These are phyloP conservation scores for Macroventuria anomochaeta DNA, from an alignment of 2,329 filamentous ascomycete genomes.

Conservation along the genomic window DNA sequence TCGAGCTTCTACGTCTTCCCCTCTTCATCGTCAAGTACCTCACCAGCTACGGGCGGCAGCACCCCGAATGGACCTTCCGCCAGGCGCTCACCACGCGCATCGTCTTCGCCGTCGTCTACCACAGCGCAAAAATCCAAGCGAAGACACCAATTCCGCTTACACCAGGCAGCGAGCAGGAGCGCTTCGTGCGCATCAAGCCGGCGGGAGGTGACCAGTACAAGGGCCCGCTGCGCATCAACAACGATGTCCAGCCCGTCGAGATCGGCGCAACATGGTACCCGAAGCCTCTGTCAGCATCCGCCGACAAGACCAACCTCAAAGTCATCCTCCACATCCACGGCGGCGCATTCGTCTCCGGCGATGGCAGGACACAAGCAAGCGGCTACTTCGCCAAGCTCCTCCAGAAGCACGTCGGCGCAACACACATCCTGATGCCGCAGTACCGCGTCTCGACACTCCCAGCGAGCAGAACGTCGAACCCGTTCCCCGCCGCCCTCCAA, in stretches of 20 bases:
- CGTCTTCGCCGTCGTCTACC: slow-evolving; percentile 42
- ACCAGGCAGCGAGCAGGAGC: slow-evolving; percentile 49
- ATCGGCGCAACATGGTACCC: slow-evolving; percentile 56
- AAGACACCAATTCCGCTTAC: slow-evolving; percentile 42
- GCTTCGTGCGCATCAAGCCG: slow-evolving; percentile 46
- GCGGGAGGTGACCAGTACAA: slow-evolving; percentile 31
- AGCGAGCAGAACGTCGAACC: slow-evolving; percentile 42
- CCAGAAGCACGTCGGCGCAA: slow-evolving; percentile 46
- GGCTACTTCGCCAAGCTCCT: slow-evolving; percentile 43
- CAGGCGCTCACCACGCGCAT: slow-evolving; percentile 49
- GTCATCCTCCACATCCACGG: slow-evolving; percentile 59
- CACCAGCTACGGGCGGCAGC: slow-evolving; percentile 45
- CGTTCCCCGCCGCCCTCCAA: slow-evolving; percentile 60
- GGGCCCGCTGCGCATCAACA: slow-evolving; percentile 40
- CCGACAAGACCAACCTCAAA: slow-evolving; percentile 26
- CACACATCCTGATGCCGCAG: slow-evolving; percentile 54
- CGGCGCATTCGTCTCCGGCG: slow-evolving; percentile 56
- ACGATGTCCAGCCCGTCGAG: slow-evolving; percentile 44
- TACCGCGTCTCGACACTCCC: slow-evolving; percentile 58
- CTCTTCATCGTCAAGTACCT: slow-evolving; percentile 51
- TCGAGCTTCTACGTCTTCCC: slow-evolving; percentile 48
- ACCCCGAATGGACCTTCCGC: slow-evolving; percentile 49
- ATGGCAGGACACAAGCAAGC: slow-evolving; percentile 48
- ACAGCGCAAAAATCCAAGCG: slow-evolving; percentile 38
- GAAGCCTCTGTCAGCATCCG: slow-evolving; percentile 22